Evolutionary conservation across 2,329 filamentous ascomycete species (phyloP), one percentile per base, ranked within the genome.

Genomic region (Aspergillus fumigatus): DNA sequence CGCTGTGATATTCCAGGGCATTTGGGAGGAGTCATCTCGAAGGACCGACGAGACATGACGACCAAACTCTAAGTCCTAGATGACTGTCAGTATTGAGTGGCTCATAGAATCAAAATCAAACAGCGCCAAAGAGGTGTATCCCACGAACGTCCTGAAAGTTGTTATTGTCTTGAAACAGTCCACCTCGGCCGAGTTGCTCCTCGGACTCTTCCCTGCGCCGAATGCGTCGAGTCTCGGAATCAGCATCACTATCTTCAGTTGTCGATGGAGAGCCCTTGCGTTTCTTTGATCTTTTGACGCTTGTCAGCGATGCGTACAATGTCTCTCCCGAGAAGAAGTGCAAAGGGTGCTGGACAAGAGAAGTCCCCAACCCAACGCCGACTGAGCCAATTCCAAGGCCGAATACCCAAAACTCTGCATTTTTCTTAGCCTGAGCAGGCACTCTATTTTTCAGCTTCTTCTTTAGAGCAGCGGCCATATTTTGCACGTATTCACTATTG

Each of bases 1-100:
- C 3, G 81, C 79, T 7, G 79, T 83, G 48, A 82, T 74, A 61
- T 89, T 89, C 87, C 87, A 89, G 10, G 87, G 87, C 80, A 89
- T 85, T n/a, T 81, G 75, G 4, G 82, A 84, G 25, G 84, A 83
- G 27, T 83, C 83, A 57, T 95, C 88, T 4, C 84, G 83, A 53
- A 94, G 80, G 7, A 84, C 82, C 0, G 83, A 80, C 0, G 79
- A 82, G 1, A 83, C 88, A 45, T 89, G 84, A 73, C 90, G 84
- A 21, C 87, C 89, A 25, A 90, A 72, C 70, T 95, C 91, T 21
- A 88, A 71, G 8, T 82, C 82, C 60, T 78, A 3, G 5, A 5
- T 1, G 11, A n/a, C 35, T 11, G 17, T 60, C 56, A 63, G 51
- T 25, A 17, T 19, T 17, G 4, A 11, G n/a, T 17, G 8, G 2